These are phyloP conservation scores for Backusella australiensis DNA, from an alignment of 192 early-diverging fungal species.

Conservation along the genomic window DNA sequence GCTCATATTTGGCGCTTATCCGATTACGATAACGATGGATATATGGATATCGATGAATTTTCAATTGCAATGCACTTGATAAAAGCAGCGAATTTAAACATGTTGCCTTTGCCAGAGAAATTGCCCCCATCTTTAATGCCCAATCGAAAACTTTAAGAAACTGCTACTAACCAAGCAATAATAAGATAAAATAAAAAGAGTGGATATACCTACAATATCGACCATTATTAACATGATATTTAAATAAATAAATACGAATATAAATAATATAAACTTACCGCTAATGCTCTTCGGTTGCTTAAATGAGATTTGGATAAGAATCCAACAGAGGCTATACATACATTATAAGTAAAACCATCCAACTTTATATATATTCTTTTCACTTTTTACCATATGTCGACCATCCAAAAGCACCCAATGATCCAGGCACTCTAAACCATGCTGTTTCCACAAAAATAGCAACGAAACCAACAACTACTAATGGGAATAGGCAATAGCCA, in stretches of 20 bases:
- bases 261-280: slow-evolving; percentile 43
- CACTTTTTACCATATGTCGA: slow-evolving; percentile 69
- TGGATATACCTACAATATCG: slow-evolving; percentile 62
- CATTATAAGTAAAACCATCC: not conserved
- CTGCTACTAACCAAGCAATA: slow-evolving; percentile 92
- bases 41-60: slow-evolving; percentile 70
- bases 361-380: not conserved
- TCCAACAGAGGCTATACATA: slow-evolving; percentile 73
- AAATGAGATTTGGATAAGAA: slow-evolving; percentile 89
- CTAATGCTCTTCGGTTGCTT: slow-evolving; percentile 79
- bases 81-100: slow-evolving; percentile 29
- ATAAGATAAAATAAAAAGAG: slow-evolving; percentile 94
- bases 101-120: slow-evolving; percentile 32
- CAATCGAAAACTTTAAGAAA: slow-evolving; percentile 49
- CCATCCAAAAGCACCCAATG: slow-evolving; percentile 82
- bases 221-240: not conserved
- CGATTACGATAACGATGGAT: slow-evolving; percentile 64
- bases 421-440: slow-evolving; percentile 72
- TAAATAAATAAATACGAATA: not conserved
- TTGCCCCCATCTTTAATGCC: slow-evolving; percentile 23
- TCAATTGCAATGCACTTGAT: slow-evolving; percentile 66
- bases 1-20: slow-evolving; percentile 63
- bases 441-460: slow-evolving; percentile 64
- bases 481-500: slow-evolving; percentile 95
- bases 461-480: slow-evolving; percentile 78